Conservation (phyloP, 371 early-diverging fungal species). For the Lichtheimia ramosa region DNA sequence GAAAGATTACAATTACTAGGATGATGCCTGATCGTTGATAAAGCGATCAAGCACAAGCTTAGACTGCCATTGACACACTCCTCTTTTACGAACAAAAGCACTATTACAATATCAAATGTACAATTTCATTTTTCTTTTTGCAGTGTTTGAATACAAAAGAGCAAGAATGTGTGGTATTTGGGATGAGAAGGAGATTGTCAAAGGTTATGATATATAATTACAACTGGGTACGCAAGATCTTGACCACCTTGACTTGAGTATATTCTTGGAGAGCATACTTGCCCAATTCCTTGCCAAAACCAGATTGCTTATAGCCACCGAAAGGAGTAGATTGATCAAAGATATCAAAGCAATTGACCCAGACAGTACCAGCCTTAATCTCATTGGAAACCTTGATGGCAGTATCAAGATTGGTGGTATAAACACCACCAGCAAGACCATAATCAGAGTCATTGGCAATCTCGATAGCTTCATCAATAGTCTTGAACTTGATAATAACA, state of each 20-base stretch:
- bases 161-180: no score
- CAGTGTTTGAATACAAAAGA: no score
- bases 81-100: no score
- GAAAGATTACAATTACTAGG: no score
- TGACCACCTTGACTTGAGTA: constrained; percentile 68
- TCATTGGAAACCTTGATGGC: constrained; percentile 66
- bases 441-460: constrained; percentile 78
- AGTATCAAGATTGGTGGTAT: constrained; percentile 65
- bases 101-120: no score
- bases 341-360: constrained; percentile 37
- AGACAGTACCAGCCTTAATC: constrained; percentile 79
- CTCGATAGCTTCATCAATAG: constrained; percentile 77
- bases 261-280: constrained; percentile 73
- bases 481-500: constrained; percentile 75
- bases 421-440: constrained; percentile 88
- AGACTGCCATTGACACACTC: no score
- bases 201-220: no score
- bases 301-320: constrained; percentile 70
- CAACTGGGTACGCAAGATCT: constrained; percentile 24
- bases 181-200: no score
- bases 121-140: no score
- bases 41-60: no score
- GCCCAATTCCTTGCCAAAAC: constrained; percentile 82
- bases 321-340: constrained; percentile 70
- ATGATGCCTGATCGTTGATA: no score